A percentile compares a stretch with the other conserved stretches of the same genome.
Conservation (phyloP, 306 rosid genomes). For the Vigna mungo region DNA sequence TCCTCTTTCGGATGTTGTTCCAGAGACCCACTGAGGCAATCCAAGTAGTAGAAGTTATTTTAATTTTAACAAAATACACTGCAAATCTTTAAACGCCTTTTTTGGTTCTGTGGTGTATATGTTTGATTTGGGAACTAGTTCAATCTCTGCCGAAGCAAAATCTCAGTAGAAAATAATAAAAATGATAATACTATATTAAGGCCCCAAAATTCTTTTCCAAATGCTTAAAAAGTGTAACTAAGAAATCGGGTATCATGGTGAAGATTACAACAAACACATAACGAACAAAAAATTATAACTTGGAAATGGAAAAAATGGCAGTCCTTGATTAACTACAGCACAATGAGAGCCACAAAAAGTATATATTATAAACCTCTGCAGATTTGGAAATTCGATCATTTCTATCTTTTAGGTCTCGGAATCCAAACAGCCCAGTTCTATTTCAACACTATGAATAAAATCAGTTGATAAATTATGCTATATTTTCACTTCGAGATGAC, state of each 20-base stretch:
- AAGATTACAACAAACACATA: slow-evolving; percentile 7
- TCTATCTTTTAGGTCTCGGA: slow-evolving; percentile 25
- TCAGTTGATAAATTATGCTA: not conserved
- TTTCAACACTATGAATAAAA: not conserved
- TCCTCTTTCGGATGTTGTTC: not conserved
- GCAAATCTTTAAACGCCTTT: not conserved
- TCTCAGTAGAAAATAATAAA: slow-evolving; percentile 1
- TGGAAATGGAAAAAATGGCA: not conserved
- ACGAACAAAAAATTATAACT: not conserved
- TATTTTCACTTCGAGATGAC: slow-evolving; percentile 9
- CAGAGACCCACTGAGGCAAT: not conserved
- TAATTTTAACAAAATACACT: not conserved
- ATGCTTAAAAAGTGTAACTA: slow-evolving; percentile 26
- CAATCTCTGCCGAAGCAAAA: slow-evolving; percentile 11
- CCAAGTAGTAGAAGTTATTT: slow-evolving; percentile 2
- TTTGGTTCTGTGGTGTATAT: not conserved
- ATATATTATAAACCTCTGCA: not conserved
- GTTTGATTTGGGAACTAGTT: not conserved
- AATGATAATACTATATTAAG: not conserved
- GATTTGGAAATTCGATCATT: not conserved
- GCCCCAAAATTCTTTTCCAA: slow-evolving; percentile 4
- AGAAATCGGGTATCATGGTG: slow-evolving; percentile 13
- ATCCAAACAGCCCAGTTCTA: slow-evolving; percentile 13
- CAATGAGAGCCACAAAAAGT: not conserved
- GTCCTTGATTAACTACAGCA: slow-evolving; percentile 8